Conservation (phyloP, 140 eudicot genomes). For the Oenanthe javanica region DNA sequence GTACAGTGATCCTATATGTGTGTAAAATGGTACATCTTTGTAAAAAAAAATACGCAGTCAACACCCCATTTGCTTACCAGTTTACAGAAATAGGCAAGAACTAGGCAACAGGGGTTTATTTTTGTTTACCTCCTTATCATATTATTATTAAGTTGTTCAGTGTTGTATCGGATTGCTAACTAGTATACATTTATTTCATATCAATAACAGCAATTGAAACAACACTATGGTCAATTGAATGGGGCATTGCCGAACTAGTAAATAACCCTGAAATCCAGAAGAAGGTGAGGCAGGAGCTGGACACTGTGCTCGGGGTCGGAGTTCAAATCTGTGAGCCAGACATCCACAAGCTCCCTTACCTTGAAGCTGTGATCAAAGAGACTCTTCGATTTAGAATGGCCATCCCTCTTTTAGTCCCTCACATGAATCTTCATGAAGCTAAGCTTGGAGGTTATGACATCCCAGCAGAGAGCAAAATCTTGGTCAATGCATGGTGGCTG, state of each 20-base stretch:
- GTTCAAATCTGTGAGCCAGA: conserved; percentile 80
- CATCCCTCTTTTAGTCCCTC: conserved; percentile 84
- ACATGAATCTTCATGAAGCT: conserved; percentile 92
- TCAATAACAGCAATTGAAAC: conserved; percentile 73
- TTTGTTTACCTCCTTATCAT: not conserved
- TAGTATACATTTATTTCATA: not conserved
- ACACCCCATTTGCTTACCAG: not conserved
- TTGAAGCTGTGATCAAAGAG: conserved; percentile 87
- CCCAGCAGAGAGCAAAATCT: conserved; percentile 84
- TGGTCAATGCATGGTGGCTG: conserved; percentile 90
- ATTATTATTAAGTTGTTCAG: not conserved
- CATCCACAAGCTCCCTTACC: conserved; percentile 71
- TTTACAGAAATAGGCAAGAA: too few species aligned
- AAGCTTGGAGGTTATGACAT: conserved; percentile 75
- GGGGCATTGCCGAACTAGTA: conserved; percentile 90
- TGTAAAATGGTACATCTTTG: too few species aligned
- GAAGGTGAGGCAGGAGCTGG: conserved; percentile 75
- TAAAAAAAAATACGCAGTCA: too few species aligned
- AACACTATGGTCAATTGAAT: conserved; percentile 88
- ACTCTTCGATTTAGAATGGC: conserved; percentile 91
- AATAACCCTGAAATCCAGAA: conserved; percentile 81
- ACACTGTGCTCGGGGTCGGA: conserved; percentile 69
- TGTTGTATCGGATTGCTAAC: not conserved
- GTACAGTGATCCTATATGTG: not conserved
- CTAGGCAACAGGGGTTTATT: not conserved